Evolutionary conservation across 2,329 filamentous ascomycete genomes (phyloP).

Genomic region (Venturia effusa): DNA sequence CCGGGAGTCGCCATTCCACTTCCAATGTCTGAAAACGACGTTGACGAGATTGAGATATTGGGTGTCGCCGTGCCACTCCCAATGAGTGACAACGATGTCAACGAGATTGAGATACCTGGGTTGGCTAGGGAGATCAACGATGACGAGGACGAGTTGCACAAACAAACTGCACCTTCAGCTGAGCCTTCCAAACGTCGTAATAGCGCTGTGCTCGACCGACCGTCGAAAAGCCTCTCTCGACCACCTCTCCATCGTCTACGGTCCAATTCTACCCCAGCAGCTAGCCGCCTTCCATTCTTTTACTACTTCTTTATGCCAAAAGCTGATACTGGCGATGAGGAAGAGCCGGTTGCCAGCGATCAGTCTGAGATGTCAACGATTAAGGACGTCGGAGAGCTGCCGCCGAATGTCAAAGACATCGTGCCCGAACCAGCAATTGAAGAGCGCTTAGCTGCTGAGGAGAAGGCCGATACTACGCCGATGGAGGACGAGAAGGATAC

Average conservation of each 20-base stretch:
- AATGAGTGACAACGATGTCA: constrained; percentile 54
- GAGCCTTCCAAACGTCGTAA: background rate
- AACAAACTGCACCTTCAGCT: background rate
- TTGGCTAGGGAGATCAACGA: constrained; percentile 56
- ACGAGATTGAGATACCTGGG: constrained; percentile 72
- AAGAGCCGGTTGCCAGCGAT: background rate
- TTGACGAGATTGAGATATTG: constrained; percentile 9
- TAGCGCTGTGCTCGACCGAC: background rate
- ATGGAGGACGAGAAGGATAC: background rate
- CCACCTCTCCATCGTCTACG: constrained; percentile 4
- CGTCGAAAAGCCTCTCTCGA: background rate
- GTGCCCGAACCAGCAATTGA: background rate
- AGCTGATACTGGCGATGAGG: background rate
- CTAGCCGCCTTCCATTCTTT: background rate
- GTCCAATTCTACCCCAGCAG: constrained; percentile 9
- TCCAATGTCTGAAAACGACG: constrained; percentile 37
- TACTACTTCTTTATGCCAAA: constrained; percentile 1
- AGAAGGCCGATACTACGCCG: background rate
- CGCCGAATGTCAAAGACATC: background rate
- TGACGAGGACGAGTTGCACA: constrained; percentile 21
- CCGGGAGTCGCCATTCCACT: constrained; percentile 59
- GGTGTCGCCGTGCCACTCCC: constrained; percentile 49
- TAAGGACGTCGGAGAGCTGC: background rate
- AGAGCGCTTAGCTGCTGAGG: background rate
- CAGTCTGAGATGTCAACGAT: background rate